phyloP scores from a whole-genome alignment of 116 monocot species.

The Phalaenopsis hybrid region DNA sequence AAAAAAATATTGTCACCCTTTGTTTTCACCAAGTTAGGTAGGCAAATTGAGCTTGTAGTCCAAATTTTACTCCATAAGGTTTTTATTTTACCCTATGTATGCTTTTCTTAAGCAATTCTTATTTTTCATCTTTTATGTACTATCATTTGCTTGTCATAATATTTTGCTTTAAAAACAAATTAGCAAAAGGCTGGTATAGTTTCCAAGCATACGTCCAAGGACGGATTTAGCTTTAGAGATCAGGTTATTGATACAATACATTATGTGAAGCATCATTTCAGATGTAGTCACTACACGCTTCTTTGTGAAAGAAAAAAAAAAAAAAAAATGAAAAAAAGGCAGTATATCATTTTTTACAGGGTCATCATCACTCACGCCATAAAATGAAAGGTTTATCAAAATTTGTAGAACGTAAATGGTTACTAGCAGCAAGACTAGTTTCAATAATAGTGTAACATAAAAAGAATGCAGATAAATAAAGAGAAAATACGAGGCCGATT shows the following conservation, averaged over 20 bases:
- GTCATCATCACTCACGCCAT: not conserved
- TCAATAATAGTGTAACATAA: not conserved
- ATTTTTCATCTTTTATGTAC: no score
- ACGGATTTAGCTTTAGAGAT: no score
- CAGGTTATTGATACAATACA: no score
- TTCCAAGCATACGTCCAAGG: not conserved
- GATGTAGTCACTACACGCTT: not conserved
- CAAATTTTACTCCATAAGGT: no score
- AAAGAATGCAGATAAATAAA: not conserved
- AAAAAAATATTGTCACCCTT: no score
- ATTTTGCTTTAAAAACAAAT: no score
- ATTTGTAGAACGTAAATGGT: not conserved
- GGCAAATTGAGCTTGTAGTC: no score
- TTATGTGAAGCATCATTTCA: not conserved
- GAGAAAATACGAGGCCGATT: not conserved
- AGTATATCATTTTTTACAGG: not conserved
- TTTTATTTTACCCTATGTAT: no score
- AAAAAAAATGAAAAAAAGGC: not conserved
- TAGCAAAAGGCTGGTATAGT: not conserved
- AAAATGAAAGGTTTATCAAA: slow-evolving; percentile 2
- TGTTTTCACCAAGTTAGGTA: no score
- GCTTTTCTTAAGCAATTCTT: no score
- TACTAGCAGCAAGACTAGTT: not conserved
- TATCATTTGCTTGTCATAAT: no score
- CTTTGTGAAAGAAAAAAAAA: not conserved